A percentile compares a stretch with the other conserved stretches of the same genome.
phyloP scores from a whole-genome alignment of 768 basidiomycete species.

The Leccinum subtestaceum region DNA sequence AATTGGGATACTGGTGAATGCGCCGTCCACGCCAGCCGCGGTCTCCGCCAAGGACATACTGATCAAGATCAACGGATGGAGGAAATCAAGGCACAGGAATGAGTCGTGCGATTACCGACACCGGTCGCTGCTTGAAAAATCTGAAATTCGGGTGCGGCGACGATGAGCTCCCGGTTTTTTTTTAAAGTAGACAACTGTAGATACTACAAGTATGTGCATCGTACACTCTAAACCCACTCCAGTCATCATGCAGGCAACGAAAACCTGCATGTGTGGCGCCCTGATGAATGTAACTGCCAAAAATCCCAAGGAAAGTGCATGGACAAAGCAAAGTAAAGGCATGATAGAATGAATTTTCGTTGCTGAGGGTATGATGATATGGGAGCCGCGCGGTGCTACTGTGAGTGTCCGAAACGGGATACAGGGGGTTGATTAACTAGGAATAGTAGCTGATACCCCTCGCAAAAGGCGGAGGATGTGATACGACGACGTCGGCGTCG shows the following conservation, averaged over 20 bases:
- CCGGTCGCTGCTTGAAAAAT: neutral
- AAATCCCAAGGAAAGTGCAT: slow-evolving; percentile 1
- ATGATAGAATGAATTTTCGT: neutral
- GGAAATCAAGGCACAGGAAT: neutral
- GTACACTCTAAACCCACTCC: neutral
- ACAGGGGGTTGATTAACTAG: neutral
- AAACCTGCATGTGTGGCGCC: slow-evolving; percentile 1
- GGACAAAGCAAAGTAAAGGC: neutral
- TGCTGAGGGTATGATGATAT: neutral
- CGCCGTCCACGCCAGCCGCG: slow-evolving; percentile 16
- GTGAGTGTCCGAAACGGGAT: neutral
- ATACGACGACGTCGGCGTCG: slow-evolving; percentile 1
- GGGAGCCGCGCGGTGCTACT: neutral
- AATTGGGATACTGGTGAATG: slow-evolving; percentile 25
- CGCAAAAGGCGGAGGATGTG: slow-evolving; percentile 12
- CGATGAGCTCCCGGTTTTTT: neutral
- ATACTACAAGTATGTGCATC: neutral
- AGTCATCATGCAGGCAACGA: slow-evolving; percentile 1
- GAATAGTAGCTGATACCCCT: slow-evolving; percentile 30
- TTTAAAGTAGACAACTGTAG: neutral
- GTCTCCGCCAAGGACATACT: slow-evolving; percentile 23
- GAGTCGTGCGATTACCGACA: neutral
- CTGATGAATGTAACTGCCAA: neutral
- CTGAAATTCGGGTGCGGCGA: neutral
- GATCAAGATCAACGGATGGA: neutral